Evolutionary conservation across 805 yeast genomes (phyloP), one percentile per base, ranked within the genome.

Genomic region (Cyberlindnera veronae): DNA sequence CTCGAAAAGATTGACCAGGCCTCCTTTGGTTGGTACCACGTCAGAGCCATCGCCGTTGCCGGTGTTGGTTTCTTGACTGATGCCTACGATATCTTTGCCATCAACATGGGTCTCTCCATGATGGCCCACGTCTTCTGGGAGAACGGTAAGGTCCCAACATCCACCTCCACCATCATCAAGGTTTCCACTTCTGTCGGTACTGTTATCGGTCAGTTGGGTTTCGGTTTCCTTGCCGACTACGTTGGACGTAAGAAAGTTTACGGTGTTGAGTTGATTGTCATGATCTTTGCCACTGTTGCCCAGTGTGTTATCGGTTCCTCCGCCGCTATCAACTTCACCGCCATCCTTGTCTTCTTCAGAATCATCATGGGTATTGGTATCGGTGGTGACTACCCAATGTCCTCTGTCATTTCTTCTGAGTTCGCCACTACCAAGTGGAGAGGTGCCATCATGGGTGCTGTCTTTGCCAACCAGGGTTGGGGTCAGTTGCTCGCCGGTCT

Each of bases 401-500:
- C 95, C 14, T 86, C 95, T n/a, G 83, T 88, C 63, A 88, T 88
- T 51, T 83, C 95, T 9, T 82, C 96, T 43, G 96, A 88, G 71
- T 88, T 88, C 58, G 76, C 96, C 20, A 86, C 96, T 44, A 88
- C 96, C 51, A 87, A 84, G 66, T 88, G 95, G 95, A 85, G 96
- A 80, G 96, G 96, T 76, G 95, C 96, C 50, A 87, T 87, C 55
- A 88, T 88, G 95, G 89, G 86, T 60, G 95, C 96, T 21, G 96
- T 88, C 42, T 90, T 90, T 66, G 91, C 96, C 42, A 89, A 89
- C 72, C 97, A 90, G 71, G 97, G 96, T 67, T 79, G 93, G 81
- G 97, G 97, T 65, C 96, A 90, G 71, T 76, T 89, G 46, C 59
- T 80, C 15, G 95, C 88, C 45, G 95, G 91, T 77, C 71, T 88